Base-by-base conservation (phyloP, 2,329 filamentous ascomycete genomes). In the Domatiomyces catenatus region DNA sequence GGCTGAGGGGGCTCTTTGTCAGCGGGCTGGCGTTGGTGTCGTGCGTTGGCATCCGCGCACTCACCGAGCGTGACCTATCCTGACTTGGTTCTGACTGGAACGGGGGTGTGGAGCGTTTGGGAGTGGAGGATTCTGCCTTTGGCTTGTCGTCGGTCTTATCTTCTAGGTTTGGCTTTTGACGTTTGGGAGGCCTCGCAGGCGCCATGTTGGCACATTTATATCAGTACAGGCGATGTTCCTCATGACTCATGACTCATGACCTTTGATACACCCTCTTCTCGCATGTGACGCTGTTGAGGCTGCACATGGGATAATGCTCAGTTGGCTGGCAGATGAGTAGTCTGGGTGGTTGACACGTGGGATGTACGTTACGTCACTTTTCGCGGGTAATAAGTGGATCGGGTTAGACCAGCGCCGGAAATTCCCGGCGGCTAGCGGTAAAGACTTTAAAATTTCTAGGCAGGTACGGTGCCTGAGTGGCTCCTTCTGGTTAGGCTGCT, bases 141-240 rank as follows among this genome's bases (percentile, higher is more conserved):
- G 47, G 36, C 47, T 52, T 15, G 15, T 39, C 32, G 10, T 39
- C 43, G 17, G 50, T 44, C n/a, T 52, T 47, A 19, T 51, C 47
- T n/a, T 49, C 44, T 12, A 56, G 54, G 18, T 57, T 58, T 17
- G 54, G 55, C 50, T 58, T 60, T 49, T 60, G 58, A 32, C 58
- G 55, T 50, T 60, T 60, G 43, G 55, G 50, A 42, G 55, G 53
- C 47, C 57, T 52, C 44, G 52, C 28, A 36, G 57, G 58, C 44
- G 55, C 58, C 58, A 60, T 60, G 44, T 24, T 26, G 3, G 20
- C 28, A 10, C 12, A 15, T 15, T 39, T 39, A 39, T 15, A 39
- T 39, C 12, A 39, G 4, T 39, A 18, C 19, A 45, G 43, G 10
- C 15, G 24, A 5, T 12, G 8, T 10, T 10, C 19, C 19, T 20